Evolutionary conservation across 2,329 filamentous ascomycete species (phyloP).

Genomic region (Hysterium pulicare): DNA sequence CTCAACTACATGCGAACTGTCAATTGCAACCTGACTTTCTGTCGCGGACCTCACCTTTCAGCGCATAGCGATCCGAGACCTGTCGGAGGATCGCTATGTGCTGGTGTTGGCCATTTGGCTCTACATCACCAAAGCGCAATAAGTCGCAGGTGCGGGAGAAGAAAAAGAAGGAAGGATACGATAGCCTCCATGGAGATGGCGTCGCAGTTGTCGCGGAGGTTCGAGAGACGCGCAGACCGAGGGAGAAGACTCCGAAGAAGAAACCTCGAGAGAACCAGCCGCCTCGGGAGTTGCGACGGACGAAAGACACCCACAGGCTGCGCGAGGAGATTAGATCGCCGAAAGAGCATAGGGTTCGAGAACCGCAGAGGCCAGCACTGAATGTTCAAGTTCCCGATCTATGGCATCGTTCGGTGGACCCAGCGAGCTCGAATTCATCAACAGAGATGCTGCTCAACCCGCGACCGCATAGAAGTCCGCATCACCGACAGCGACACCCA

Average conservation of each 20-base stretch:
- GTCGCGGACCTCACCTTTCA: conserved; percentile 12
- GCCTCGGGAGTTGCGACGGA: conserved; percentile 22
- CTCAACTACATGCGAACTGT: conserved; percentile 18
- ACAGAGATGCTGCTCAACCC: conserved; percentile 35
- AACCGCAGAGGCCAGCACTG: conserved; percentile 18
- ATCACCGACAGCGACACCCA: conserved; percentile 29
- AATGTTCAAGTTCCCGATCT: conserved; percentile 26
- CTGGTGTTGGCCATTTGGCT: conserved; percentile 34
- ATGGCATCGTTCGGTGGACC: conserved; percentile 26
- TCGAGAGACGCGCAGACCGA: conserved; percentile 31
- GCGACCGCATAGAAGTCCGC: conserved; percentile 31
- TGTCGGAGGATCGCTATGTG: conserved; percentile 32
- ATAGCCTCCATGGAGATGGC: conserved; percentile 22
- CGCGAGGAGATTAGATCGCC: too few relatives aligned
- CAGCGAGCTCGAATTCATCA: conserved; percentile 25
- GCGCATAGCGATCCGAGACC: conserved; percentile 26
- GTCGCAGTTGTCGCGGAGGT: conserved; percentile 19
- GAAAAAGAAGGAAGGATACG: conserved; percentile 20
- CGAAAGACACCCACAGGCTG: conserved; percentile 19
- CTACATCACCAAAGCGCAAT: conserved; percentile 28
- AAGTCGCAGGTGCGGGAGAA: conserved; percentile 27
- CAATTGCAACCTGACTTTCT: too few relatives aligned
- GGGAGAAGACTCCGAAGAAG: conserved; percentile 22
- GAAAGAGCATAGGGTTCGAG: too few relatives aligned
- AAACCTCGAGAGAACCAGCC: conserved; percentile 21